Evolutionary conservation across 2,329 filamentous ascomycete species (phyloP), one percentile per base, ranked within the genome.

Genomic region (Diaporthe aspalathi): DNA sequence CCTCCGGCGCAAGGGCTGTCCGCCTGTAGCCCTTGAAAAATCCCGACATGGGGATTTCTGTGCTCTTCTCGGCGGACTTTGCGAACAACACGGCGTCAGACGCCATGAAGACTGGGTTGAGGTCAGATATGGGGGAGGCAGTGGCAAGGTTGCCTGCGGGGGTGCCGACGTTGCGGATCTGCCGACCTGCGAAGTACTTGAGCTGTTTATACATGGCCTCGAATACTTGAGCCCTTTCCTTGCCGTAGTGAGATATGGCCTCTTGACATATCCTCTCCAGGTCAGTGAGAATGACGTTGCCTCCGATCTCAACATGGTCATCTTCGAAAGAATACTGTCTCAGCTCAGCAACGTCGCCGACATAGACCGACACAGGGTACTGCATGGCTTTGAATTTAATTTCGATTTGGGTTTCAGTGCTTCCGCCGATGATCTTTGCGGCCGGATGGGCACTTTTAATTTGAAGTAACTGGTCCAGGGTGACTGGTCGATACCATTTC

Each of bases 81-180:
- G 95, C 94, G 24, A 98, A 86, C 5, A 98, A 82, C 0, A 92
- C 90, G 1, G 94, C 92, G 75, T 95, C 94, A 1, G 94, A 92
- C 3, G 94, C 95, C 80, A 98, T 93, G 65, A 99, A 91, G 0
- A 98, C 94, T 0, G 96, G 96, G 77, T 98, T 99, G 54, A 99
- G 83, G 83, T 99, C 96, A 0, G 95, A 98, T 56, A 98, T 99
- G 0, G 96, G 96, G 29, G 94, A 97, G 0, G 96, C 96, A 0
- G 96, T 99, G 1, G 93, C 95, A 40, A 99, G 83, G 77, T 98
- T 99, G 53, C 96, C 96, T 0, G 96, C 96, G 0, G 95, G 95
- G 0, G 96, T 98, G 38, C 95, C 96, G n/a, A 98, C 95, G 77
- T 98, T 99, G 76, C 96, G 89, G 78, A 99, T 98, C 78, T 99